Conservation (phyloP, 208 protist species). For the Endotrypanum monterogeii region DNA sequence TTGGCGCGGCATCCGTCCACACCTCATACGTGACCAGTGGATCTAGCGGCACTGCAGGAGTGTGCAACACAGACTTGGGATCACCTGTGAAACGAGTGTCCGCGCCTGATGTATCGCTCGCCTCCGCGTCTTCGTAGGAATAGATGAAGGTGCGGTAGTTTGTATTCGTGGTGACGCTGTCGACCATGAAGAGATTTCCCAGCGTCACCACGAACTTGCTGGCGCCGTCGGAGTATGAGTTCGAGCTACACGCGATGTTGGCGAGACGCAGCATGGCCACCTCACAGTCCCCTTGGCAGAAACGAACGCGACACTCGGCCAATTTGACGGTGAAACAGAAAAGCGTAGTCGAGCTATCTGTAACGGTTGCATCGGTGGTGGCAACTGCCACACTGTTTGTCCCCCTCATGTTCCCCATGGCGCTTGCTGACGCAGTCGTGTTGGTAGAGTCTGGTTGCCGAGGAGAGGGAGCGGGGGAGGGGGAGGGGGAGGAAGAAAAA, state of each 20-base stretch:
- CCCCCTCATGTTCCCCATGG: not conserved
- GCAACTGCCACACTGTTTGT: not conserved
- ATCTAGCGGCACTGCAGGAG: slow-evolving; percentile 2
- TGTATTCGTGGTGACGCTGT: slow-evolving; percentile 39
- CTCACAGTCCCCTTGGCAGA: slow-evolving; percentile 46
- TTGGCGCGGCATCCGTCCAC: not conserved
- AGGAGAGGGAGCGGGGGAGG: not conserved
- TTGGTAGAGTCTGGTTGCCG: not conserved
- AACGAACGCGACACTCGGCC: slow-evolving; percentile 34
- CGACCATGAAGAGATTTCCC: slow-evolving; percentile 51
- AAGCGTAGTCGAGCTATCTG: slow-evolving; percentile 1
- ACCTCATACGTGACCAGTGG: slow-evolving; percentile 27
- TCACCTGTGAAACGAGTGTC: not conserved
- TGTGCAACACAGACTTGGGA: not conserved
- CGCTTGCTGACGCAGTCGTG: not conserved
- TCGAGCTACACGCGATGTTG: slow-evolving; percentile 27
- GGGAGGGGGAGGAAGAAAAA: too few species aligned
- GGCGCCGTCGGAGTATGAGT: slow-evolving; percentile 41
- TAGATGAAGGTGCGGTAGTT: slow-evolving; percentile 53
- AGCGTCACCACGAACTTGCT: slow-evolving; percentile 41
- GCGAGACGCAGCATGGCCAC: slow-evolving; percentile 45
- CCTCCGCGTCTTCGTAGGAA: slow-evolving; percentile 39
- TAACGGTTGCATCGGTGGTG: not conserved
- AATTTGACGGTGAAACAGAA: slow-evolving; percentile 25
- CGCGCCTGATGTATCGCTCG: slow-evolving; percentile 1